phyloP scores from a whole-genome alignment of 495 filamentous ascomycete genomes.

The Chaetomium cochliodes region DNA sequence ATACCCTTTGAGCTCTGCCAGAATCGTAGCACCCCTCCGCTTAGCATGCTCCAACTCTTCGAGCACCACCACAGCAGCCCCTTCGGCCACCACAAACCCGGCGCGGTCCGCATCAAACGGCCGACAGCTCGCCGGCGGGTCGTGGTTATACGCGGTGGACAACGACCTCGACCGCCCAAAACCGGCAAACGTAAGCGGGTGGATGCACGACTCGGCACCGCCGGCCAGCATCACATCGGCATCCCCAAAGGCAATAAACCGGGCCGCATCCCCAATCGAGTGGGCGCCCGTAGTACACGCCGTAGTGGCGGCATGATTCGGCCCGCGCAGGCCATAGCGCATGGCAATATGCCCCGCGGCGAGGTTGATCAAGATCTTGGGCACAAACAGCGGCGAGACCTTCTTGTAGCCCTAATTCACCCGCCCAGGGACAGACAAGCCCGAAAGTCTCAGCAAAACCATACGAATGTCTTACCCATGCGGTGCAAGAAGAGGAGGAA shows the following conservation, averaged over 20 bases:
- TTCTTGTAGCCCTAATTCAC: slow-evolving; percentile 75
- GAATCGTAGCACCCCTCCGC: slow-evolving; percentile 72
- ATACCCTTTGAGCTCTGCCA: slow-evolving; percentile 88
- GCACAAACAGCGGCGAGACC: slow-evolving; percentile 88
- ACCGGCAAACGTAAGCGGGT: slow-evolving; percentile 87
- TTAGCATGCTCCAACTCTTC: slow-evolving; percentile 91
- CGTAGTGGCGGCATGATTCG: slow-evolving; percentile 87
- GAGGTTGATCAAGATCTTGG: slow-evolving; percentile 88
- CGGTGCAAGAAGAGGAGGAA: not conserved
- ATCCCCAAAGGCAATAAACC: slow-evolving; percentile 87
- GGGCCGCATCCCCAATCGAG: slow-evolving; percentile 85
- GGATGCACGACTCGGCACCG: slow-evolving; percentile 91
- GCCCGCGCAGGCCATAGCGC: slow-evolving; percentile 85
- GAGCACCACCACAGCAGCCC: slow-evolving; percentile 80
- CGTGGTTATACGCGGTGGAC: slow-evolving; percentile 73
- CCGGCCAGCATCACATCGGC: slow-evolving; percentile 94
- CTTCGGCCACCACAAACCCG: slow-evolving; percentile 93
- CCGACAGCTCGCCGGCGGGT: slow-evolving; percentile 70
- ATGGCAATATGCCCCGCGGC: slow-evolving; percentile 94
- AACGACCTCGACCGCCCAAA: slow-evolving; percentile 86
- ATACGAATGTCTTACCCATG: not conserved
- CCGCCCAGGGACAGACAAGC: not conserved
- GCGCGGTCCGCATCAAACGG: slow-evolving; percentile 81
- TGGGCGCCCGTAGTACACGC: slow-evolving; percentile 96
- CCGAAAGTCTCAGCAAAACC: slow-evolving; percentile 15